Evolutionary conservation across 139 green algal genomes (phyloP).

Genomic region (Pleodorina starrii): DNA sequence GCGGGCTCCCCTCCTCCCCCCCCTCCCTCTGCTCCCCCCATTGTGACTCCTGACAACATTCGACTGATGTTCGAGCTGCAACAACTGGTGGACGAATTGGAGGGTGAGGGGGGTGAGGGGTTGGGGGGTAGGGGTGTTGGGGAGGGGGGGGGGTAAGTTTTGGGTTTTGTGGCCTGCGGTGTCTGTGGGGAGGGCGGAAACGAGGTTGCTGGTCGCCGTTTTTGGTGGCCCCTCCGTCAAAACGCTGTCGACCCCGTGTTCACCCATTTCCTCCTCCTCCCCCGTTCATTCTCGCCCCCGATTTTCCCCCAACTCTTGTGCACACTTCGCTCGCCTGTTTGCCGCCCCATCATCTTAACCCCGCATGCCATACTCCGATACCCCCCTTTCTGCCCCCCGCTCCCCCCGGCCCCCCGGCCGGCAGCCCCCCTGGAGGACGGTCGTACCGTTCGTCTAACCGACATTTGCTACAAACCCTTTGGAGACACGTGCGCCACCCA

Average conservation of each 20-base stretch:
- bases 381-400: background rate
- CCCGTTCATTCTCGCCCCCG: no score
- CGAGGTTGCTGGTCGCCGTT: no score
- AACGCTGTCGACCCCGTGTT: no score
- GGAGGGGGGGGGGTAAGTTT: background rate
- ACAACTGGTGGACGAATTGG: conserved; percentile 69
- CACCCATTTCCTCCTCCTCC: no score
- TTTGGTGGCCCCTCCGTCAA: no score
- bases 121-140: background rate
- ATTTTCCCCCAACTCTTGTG: no score
- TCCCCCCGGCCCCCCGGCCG: background rate
- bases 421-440: background rate
- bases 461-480: conserved; percentile 92
- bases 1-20: background rate
- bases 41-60: conserved; percentile 73
- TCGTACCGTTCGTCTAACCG: conserved; percentile 65
- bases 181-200: no score
- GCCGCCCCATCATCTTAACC: no score
- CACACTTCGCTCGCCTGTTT: no score
- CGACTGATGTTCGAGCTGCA: conserved; percentile 90
- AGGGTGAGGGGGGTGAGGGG: conserved; percentile 41
- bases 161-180: no score
- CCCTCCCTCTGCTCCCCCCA: conserved; percentile 74
- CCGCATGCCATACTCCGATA: no score
- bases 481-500: conserved; percentile 85